Percentiles rank a stretch among this genome's conserved stretches.
Conservation (phyloP, 2,329 filamentous ascomycete species). For the Penicillium sclerotiorum region DNA sequence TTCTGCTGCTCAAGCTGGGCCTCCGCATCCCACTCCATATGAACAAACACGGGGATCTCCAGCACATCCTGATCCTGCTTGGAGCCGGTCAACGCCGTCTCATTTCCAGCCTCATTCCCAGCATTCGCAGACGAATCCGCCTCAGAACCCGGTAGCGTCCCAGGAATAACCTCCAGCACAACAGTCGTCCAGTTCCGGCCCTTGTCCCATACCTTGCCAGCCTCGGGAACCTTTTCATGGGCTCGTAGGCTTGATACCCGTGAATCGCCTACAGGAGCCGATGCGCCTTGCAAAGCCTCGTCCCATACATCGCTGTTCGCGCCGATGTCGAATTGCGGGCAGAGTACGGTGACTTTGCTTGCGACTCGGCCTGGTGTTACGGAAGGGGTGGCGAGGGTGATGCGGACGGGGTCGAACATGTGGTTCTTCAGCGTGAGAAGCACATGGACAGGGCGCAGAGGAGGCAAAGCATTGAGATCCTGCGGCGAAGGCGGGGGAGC, state of each 20-base stretch:
- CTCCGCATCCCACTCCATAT: slow-evolving; percentile 83
- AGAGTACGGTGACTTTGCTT: slow-evolving; percentile 85
- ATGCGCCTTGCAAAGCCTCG: slow-evolving; percentile 69
- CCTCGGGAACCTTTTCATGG: slow-evolving; percentile 66
- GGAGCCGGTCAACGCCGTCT: slow-evolving; percentile 30
- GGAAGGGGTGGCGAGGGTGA: slow-evolving; percentile 83
- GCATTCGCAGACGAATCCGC: slow-evolving; percentile 27
- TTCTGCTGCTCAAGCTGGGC: slow-evolving; percentile 45
- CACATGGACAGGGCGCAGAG: slow-evolving; percentile 68
- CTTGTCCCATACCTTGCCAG: slow-evolving; percentile 94
- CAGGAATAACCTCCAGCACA: slow-evolving; percentile 83
- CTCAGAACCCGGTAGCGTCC: slow-evolving; percentile 37
- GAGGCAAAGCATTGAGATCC: slow-evolving; percentile 52
- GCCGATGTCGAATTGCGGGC: slow-evolving; percentile 90
- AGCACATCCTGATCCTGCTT: slow-evolving; percentile 65
- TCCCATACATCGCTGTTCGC: slow-evolving; percentile 95
- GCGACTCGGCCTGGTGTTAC: slow-evolving; percentile 75
- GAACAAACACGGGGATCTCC: slow-evolving; percentile 93
- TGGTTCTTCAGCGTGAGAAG: slow-evolving; percentile 91
- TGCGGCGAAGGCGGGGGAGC: slow-evolving; percentile 25
- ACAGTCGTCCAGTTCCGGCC: slow-evolving; percentile 95
- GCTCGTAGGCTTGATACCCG: slow-evolving; percentile 44
- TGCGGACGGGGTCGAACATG: slow-evolving; percentile 85
- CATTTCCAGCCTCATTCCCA: slow-evolving; percentile 33
- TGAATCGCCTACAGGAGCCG: slow-evolving; percentile 41